phyloP scores from a whole-genome alignment of 345 rosid genomes.

The Heritiera fomes region DNA sequence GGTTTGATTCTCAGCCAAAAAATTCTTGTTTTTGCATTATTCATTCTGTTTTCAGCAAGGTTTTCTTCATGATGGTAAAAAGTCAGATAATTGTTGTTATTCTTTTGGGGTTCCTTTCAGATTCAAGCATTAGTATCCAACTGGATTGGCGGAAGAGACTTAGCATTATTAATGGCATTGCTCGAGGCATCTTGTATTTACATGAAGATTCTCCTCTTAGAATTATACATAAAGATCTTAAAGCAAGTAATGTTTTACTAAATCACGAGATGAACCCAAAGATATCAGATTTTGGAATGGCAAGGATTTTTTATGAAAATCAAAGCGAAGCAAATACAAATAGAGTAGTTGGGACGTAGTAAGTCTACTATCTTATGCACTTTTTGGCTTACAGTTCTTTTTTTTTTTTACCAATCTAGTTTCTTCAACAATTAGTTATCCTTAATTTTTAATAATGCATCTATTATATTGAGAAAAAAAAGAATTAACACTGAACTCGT shows the following conservation, averaged over 20 bases:
- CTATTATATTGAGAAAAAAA: too few species aligned
- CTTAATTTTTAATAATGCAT: too few species aligned
- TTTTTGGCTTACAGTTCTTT: background rate
- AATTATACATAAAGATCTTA: too few species aligned
- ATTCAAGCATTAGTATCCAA: background rate
- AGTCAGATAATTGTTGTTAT: too few species aligned
- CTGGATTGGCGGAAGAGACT: background rate
- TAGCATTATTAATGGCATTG: conserved; percentile 5
- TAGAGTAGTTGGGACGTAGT: conserved; percentile 34
- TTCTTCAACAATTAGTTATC: too few species aligned
- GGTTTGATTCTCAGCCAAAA: background rate
- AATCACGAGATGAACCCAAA: too few species aligned
- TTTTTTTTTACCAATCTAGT: background rate
- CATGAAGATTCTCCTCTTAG: conserved; percentile 4
- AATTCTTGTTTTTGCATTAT: background rate
- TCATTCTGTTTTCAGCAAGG: background rate
- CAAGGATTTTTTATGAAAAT: too few species aligned
- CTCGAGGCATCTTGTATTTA: conserved; percentile 39
- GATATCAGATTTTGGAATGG: too few species aligned
- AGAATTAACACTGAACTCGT: too few species aligned
- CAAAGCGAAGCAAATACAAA: too few species aligned
- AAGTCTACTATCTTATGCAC: background rate
- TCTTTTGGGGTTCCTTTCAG: background rate
- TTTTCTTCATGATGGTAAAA: too few species aligned
- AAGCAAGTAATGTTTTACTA: too few species aligned